These are phyloP conservation scores for Solanum chiquidenum DNA, from an alignment of 257 asterid genomes.

Conservation along the genomic window DNA sequence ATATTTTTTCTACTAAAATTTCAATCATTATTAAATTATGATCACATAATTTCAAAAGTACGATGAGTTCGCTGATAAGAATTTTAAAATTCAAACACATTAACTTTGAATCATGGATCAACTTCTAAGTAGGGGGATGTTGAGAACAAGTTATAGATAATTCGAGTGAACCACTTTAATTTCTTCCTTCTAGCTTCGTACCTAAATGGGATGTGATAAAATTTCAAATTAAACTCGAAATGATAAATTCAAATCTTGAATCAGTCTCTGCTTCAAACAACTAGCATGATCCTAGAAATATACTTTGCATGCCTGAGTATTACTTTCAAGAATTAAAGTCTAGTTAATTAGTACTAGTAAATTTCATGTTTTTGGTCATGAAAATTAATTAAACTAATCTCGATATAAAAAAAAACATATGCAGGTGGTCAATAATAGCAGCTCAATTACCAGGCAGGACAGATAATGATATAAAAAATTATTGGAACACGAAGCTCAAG, in stretches of 20 bases:
- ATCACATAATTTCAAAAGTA: not conserved
- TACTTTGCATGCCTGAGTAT: not conserved
- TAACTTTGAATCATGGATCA: not conserved
- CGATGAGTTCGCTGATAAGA: not conserved
- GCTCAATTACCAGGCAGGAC: constrained; percentile 77
- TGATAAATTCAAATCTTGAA: not conserved
- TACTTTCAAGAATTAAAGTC: not conserved
- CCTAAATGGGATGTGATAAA: not conserved
- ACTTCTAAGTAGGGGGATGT: not conserved
- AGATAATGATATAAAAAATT: constrained; percentile 79
- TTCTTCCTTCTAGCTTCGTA: not conserved
- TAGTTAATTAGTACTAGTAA: not conserved
- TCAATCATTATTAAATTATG: not conserved
- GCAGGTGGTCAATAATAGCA: constrained; percentile 74
- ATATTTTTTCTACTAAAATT: not conserved
- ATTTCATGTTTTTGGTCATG: not conserved
- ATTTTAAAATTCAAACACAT: not conserved
- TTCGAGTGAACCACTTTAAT: not conserved
- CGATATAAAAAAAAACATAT: not conserved
- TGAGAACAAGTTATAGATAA: not conserved
- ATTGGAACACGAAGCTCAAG: constrained; percentile 92
- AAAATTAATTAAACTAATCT: not conserved
- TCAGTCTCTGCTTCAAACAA: not conserved
- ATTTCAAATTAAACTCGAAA: not conserved
- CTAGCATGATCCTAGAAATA: not conserved